Base-by-base conservation (phyloP, 1,284 basidiomycete genomes). In the Cutaneotrichosporon sp. region DNA sequence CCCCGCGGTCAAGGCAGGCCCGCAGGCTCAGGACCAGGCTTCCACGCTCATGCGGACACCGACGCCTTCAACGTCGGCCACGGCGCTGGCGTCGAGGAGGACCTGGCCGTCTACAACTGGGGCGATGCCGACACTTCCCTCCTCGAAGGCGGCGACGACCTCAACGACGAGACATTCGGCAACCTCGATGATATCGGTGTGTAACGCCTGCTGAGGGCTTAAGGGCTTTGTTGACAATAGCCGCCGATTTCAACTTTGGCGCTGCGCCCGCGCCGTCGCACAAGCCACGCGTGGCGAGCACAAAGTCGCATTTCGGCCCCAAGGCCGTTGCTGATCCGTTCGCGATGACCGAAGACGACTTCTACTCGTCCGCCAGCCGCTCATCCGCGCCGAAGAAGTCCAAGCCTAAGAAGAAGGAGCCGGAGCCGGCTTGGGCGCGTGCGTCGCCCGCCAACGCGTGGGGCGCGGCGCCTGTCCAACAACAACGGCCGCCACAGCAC, bases 101-200 rank as follows among this genome's bases (percentile, higher is more conserved):
- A 91, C 76, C 79, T 96, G 60, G 75, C 75, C 44, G 77, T 76
- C 7, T 76, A 76, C 59, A 68, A 70, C 33, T 76, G 75, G 72
- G 68, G 70, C 37, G 89, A 90, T 44, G 85, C 84, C 62, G 89
- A 92, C 75, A 87, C 87, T n/a, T 82, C 93, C 10, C 80, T 97
- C 54, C 84, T 87, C 64, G 94, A 97, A 72, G 85, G 84, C 33
- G 84, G 84, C 46, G 91, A 96, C 78, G 90, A 92, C 60, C 71
- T 91, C 63, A 96, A 97, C 74, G 90, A 96, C 68, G 91, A 96
- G 78, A 98, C 94, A 2, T 98, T 98, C 76, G 94, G 93, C 33
- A 81, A 77, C 34, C 65, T 77, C 41, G 84, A 79, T 22, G 75
- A 72, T 54, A 80, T 91, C 55, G 87, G 90, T 89, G 70, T 78